Conservation (phyloP, 371 early-diverging fungal genomes). For the Syncephalis fuscata region DNA sequence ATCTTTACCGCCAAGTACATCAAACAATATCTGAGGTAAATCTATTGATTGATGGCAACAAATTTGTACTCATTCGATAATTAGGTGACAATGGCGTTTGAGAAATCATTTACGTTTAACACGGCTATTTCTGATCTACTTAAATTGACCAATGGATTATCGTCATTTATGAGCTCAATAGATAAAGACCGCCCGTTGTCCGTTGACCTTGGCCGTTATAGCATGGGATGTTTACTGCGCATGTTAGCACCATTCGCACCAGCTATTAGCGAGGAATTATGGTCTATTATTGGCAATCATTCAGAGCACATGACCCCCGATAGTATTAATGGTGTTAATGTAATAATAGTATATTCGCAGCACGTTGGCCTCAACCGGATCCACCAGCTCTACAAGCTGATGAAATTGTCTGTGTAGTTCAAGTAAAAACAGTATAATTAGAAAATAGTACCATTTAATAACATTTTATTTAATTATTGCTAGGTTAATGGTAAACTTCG, state of each 20-base stretch:
- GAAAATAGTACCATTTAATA: background rate
- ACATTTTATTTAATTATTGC: background rate
- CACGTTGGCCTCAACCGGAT: slow-evolving; percentile 47
- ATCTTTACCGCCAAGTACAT: slow-evolving; percentile 29
- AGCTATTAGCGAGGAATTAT: slow-evolving; percentile 53
- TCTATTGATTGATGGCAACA: background rate
- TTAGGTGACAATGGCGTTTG: slow-evolving; percentile 43
- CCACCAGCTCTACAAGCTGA: slow-evolving; percentile 26
- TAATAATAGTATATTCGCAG: slow-evolving; percentile 33
- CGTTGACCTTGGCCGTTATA: slow-evolving; percentile 27
- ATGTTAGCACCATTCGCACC: slow-evolving; percentile 70
- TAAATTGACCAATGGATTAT: slow-evolving; percentile 56
- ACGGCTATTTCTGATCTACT: slow-evolving; percentile 67
- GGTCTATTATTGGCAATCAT: slow-evolving; percentile 20
- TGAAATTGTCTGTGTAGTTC: slow-evolving; percentile 26
- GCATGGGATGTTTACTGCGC: slow-evolving; percentile 35
- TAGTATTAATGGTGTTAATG: no score
- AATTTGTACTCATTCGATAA: slow-evolving; percentile 10
- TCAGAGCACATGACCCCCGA: background rate
- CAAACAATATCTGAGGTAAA: slow-evolving; percentile 27
- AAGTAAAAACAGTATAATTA: slow-evolving; percentile 13
- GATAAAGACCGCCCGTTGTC: background rate
- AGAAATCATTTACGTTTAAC: slow-evolving; percentile 46
- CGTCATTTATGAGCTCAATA: background rate
- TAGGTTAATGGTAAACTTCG: slow-evolving; percentile 70